Conservation (phyloP, 257 asterid genomes). For the Haberlea rhodopensis region DNA sequence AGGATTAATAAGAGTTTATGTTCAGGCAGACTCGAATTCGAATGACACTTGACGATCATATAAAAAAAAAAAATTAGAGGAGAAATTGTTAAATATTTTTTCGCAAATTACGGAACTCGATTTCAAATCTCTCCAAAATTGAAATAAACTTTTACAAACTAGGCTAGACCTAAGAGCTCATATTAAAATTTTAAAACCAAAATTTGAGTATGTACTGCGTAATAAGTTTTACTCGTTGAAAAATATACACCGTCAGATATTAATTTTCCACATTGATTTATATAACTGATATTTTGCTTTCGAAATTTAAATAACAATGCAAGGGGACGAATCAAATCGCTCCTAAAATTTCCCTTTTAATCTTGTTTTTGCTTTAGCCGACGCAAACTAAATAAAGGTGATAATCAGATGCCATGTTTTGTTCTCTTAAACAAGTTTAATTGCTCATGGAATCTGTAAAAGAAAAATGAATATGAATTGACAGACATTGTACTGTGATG, state of each 20-base stretch:
- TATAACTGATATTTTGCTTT: neutral
- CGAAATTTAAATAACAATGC: neutral
- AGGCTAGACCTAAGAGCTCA: too few species aligned
- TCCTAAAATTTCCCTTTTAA: neutral
- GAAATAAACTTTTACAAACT: too few species aligned
- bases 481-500: neutral
- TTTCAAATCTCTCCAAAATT: too few species aligned
- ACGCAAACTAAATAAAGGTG: neutral
- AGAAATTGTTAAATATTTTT: too few species aligned
- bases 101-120: too few species aligned
- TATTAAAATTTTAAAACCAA: too few species aligned
- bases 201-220: too few species aligned
- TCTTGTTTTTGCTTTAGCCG: neutral
- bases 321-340: neutral
- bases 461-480: neutral
- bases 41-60: too few species aligned
- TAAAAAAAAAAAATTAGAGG: too few species aligned
- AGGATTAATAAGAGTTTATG: too few species aligned
- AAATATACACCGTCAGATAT: neutral
- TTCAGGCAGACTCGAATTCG: too few species aligned
- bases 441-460: neutral
- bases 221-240: too few species aligned
- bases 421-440: neutral
- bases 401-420: neutral
- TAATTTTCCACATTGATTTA: neutral